These are phyloP conservation scores for Capsella rubella DNA, from an alignment of 441 rosid genomes.

Conservation along the genomic window DNA sequence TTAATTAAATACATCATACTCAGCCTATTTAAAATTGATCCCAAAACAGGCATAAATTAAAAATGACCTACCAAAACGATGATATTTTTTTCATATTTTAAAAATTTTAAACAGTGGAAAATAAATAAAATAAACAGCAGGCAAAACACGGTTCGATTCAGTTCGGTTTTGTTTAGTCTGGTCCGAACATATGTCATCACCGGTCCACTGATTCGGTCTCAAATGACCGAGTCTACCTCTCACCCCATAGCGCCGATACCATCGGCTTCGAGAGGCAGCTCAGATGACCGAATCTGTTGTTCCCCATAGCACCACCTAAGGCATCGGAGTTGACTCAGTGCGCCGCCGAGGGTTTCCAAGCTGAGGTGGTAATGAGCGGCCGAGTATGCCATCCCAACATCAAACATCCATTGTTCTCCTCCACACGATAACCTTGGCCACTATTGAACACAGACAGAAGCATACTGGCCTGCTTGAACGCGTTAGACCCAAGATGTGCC, in stretches of 20 bases:
- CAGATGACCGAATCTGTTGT: conserved; percentile 17
- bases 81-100: conserved; percentile 7
- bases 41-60: conserved; percentile 18
- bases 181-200: conserved; percentile 48
- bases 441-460: conserved; percentile 72
- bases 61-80: conserved; percentile 37
- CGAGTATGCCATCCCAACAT: conserved; percentile 95
- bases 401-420: conserved; percentile 78
- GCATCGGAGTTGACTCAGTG: conserved; percentile 38
- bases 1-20: conserved; percentile 23
- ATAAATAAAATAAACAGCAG: conserved; percentile 1
- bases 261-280: not conserved
- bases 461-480: conserved; percentile 91
- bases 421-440: conserved; percentile 89
- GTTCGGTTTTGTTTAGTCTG: conserved; percentile 34
- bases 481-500: conserved; percentile 82
- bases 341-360: conserved; percentile 62
- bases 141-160: conserved; percentile 45
- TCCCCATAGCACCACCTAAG: not conserved
- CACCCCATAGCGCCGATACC: conserved; percentile 8
- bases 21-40: conserved; percentile 27
- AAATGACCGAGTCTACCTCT: conserved; percentile 12
- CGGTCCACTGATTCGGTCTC: conserved; percentile 40
- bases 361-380: conserved; percentile 87
- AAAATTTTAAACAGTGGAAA: conserved; percentile 25